Evolutionary conservation across 163 green algal genomes (phyloP), one percentile per base, ranked within the genome.

Genomic region (Scenedesmus sp.): DNA sequence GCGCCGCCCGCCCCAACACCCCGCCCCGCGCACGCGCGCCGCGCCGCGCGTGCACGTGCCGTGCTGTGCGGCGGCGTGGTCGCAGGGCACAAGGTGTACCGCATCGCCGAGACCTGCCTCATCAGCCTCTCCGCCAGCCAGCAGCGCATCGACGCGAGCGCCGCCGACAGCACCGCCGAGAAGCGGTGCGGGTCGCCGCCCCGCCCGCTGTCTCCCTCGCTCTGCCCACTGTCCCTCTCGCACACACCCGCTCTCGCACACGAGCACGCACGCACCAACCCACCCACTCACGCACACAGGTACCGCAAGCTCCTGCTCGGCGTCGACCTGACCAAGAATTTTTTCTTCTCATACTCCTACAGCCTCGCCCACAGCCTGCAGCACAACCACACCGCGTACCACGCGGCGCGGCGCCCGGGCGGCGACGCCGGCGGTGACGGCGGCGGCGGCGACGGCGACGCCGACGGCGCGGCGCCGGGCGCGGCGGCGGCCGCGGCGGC

Each of bases 301-400:
- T 94, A 94, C 83, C 86, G 88, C 13, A 94, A 95, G 81, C 83
- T 96, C 54, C 86, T 98, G 34, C 87, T 87, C 65, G 91, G 91
- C 20, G 85, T 98, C 45, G 90, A 97, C 82, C 89, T 98, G 1
- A 95, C 91, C 56, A 94, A 92, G 65, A 91, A 96, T 65, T 99
- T 99, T 76, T 97, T 96, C 84, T 99, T 97, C 87, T 91, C 73
- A 36, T 97, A 97, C 85, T 94, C 89, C 58, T 98, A 96, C 86
- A 85, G 85, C 47, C 76, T 98, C 5, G 91, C 88, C 48, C 62
- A 82, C 47, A 97, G 92, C 6, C 81, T 98, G 72, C 96, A 99
- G 89, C 53, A 75, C 51, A 98, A 94, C 83, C 63, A 87, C 67
- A 70, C 50, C 17, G 28, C n/a, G n/a, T n/a, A n/a, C n/a, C n/a